A percentile compares a stretch with the other conserved stretches of the same genome.
phyloP scores from a whole-genome alignment of 805 yeast genomes.

The Ogataea zsoltii region DNA sequence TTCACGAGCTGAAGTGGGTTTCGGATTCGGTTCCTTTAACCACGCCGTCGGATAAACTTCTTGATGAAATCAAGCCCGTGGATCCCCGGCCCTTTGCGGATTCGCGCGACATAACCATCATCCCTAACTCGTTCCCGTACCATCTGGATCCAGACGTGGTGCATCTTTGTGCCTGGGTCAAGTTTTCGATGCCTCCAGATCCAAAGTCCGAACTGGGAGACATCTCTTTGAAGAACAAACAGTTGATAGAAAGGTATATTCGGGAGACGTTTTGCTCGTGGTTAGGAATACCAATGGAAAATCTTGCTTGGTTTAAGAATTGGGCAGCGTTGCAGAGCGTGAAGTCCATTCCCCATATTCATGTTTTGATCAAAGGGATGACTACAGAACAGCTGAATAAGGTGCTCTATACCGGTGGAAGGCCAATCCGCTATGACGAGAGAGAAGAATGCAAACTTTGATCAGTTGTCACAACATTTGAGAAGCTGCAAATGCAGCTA shows the following conservation, averaged over 20 bases:
- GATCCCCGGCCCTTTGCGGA: conserved; percentile 45
- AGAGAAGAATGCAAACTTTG: conserved; percentile 10
- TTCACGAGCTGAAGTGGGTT: conserved; percentile 53
- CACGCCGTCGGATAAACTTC: conserved; percentile 11
- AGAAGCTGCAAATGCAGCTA: no score
- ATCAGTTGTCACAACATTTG: background rate
- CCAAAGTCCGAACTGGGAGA: conserved; percentile 51
- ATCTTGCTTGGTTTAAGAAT: conserved; percentile 68
- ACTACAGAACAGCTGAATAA: conserved; percentile 25
- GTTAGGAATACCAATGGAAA: conserved; percentile 40
- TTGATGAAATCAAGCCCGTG: conserved; percentile 23
- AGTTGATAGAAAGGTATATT: conserved; percentile 45
- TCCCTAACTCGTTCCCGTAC: conserved; percentile 68
- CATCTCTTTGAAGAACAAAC: conserved; percentile 43
- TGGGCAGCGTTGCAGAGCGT: conserved; percentile 73
- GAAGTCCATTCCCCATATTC: conserved; percentile 66
- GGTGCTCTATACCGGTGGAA: conserved; percentile 25
- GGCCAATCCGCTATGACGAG: conserved; percentile 12
- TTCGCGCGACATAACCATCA: conserved; percentile 44
- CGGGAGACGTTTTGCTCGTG: conserved; percentile 48
- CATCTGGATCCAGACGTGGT: conserved; percentile 49
- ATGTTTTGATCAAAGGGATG: conserved; percentile 53
- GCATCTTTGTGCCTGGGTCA: conserved; percentile 71
- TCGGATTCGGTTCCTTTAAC: conserved; percentile 23
- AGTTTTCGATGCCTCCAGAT: conserved; percentile 54